Percentiles rank a stretch among this genome's conserved stretches.
Evolutionary conservation across 306 rosid genomes (phyloP).

Genomic region (Prunus mume): DNA sequence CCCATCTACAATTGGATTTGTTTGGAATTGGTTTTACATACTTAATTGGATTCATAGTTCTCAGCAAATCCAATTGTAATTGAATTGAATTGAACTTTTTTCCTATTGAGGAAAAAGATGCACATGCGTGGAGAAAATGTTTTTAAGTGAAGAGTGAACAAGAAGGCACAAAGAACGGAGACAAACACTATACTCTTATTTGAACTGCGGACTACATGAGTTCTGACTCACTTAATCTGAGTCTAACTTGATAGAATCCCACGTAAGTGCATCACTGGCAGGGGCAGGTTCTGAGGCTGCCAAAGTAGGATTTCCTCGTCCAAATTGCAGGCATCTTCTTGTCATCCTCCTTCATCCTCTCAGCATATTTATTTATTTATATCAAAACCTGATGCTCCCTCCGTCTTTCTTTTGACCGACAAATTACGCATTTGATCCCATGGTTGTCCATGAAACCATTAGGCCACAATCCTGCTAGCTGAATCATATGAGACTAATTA

Average conservation of each 20-base stretch:
- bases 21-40: too few relatives aligned
- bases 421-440: too few relatives aligned
- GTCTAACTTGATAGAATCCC: constrained; percentile 36
- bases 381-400: constrained; percentile 65
- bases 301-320: constrained; percentile 35
- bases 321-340: constrained; percentile 43
- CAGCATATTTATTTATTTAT: constrained; percentile 56
- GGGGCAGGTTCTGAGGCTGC: constrained; percentile 28
- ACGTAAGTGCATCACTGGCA: constrained; percentile 26
- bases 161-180: not conserved
- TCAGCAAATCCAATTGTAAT: too few relatives aligned
- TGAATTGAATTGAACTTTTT: not conserved
- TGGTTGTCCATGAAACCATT: too few relatives aligned
- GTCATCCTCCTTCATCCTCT: constrained; percentile 83
- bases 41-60: too few relatives aligned
- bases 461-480: too few relatives aligned
- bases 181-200: not conserved
- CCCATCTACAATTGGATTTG: too few relatives aligned
- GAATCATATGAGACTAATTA: too few relatives aligned
- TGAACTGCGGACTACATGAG: not conserved
- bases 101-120: not conserved
- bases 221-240: constrained; percentile 28
- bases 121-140: not conserved
- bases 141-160: not conserved
- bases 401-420: too few relatives aligned